Evolutionary conservation across 306 rosid genomes (phyloP), one percentile per base, ranked within the genome.

Genomic region (Dicorynia guianensis): DNA sequence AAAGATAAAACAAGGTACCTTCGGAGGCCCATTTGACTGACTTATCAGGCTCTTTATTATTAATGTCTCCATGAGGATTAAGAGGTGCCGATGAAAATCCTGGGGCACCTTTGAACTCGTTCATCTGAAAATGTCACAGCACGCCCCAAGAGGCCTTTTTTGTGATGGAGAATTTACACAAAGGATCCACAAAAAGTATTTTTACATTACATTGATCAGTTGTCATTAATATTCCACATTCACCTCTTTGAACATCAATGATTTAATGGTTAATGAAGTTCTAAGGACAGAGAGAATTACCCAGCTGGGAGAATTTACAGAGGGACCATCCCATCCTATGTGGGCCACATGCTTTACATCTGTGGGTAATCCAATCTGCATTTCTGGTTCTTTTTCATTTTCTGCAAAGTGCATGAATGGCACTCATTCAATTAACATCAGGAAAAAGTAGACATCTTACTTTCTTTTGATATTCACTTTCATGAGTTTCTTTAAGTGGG

Each of bases 261-360:
- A n/a, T n/a, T n/a, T 60, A 9, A 62, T 11, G 9, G 2, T 12
- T 6, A 19, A 63, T 2, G 35, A 40, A 55, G 50, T 25, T 5
- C 7, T 3, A 8, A 47, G 38, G 35, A 44, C 42, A 54, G n/a
- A 68, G 13, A 63, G 56, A 38, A 60, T 68, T 87, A 95, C 99
- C 99, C 96, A 90, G 93, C 93, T 90, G 0, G 99, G 96, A 79
- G 96, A 85, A 84, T 85, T 89, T 66, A 91, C 97, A 11, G 99
- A 86, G 11, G 96, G 98, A 43, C 98, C 97, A 76, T 95, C 99
- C 96, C 96, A 92, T 65, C 99, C 99, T 76, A 95, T 90, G 52
- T 95, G 97, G 60, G 97, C 97, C 61, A 92, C 99, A 76, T 95
- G 99, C 84, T 95, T 92, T 64, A 95, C 99, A 82, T 95, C 99